These are phyloP conservation scores for Periconia macrospinosa DNA, from an alignment of 2,329 filamentous ascomycete genomes.

Conservation along the genomic window DNA sequence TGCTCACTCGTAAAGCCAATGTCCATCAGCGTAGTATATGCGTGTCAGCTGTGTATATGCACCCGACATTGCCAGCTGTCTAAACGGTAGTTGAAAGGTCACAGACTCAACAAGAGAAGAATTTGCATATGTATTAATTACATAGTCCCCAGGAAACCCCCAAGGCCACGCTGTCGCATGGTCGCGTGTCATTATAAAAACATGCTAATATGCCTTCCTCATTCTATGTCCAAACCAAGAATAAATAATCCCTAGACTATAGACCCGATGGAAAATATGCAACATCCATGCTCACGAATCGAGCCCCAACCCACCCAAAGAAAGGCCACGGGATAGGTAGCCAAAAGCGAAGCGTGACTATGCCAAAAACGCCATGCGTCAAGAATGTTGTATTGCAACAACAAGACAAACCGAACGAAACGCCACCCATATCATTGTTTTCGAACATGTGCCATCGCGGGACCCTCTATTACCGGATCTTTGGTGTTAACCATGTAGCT, in stretches of 20 bases:
- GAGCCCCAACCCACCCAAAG: not conserved
- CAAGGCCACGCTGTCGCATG: not conserved
- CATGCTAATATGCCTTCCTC: constrained; percentile 4
- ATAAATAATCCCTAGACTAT: constrained; percentile 3
- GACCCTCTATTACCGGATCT: constrained; percentile 15
- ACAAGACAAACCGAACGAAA: constrained; percentile 1
- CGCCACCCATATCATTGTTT: constrained; percentile 5
- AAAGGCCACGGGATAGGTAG: not conserved
- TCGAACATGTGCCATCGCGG: not conserved
- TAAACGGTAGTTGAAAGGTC: not conserved
- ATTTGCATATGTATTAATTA: constrained; percentile 4
- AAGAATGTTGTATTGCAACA: not conserved
- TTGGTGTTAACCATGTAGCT: constrained; percentile 44
- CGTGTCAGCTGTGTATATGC: not conserved
- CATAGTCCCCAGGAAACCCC: not conserved
- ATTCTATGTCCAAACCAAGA: constrained; percentile 7
- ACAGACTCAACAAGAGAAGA: not conserved
- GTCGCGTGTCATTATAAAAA: not conserved
- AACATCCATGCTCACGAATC: not conserved
- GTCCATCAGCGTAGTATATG: not conserved
- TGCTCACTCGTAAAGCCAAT: too few species aligned
- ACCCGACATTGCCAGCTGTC: not conserved
- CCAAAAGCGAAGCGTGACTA: not conserved
- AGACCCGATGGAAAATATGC: constrained; percentile 4
- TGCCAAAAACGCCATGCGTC: constrained; percentile 6